A percentile compares a stretch with the other conserved stretches of the same genome.
These are phyloP conservation scores for Polytolypa hystricis DNA, from an alignment of 2,329 filamentous ascomycete genomes.

Conservation along the genomic window DNA sequence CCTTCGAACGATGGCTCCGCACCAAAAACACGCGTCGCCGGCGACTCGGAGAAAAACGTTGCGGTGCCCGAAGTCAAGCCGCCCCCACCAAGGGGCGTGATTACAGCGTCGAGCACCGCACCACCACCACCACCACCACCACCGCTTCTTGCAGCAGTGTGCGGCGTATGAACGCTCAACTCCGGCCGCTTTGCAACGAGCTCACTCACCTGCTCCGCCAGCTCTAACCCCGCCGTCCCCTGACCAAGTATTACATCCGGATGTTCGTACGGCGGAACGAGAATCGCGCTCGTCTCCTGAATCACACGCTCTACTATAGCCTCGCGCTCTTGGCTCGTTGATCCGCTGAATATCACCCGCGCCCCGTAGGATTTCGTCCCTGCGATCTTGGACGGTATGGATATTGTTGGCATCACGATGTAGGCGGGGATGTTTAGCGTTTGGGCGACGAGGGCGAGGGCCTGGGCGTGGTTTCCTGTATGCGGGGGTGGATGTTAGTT, in stretches of 20 bases:
- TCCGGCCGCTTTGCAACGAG: conserved; percentile 33
- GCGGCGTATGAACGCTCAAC: conserved; percentile 15
- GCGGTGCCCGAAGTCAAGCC: conserved; percentile 79
- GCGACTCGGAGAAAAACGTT: conserved; percentile 57
- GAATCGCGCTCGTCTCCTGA: conserved; percentile 58
- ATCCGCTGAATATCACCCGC: conserved; percentile 68
- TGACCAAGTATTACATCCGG: conserved; percentile 85
- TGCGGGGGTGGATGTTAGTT: not conserved
- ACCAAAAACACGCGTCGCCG: conserved; percentile 63
- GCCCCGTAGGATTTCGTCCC: conserved; percentile 71
- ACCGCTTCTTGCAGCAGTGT: not conserved
- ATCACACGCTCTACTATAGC: conserved; percentile 61
- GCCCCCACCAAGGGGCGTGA: conserved; percentile 78
- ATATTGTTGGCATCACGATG: conserved; percentile 88
- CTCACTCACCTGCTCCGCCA: conserved; percentile 59
- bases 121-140: conserved; percentile 7
- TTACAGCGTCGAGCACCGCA: conserved; percentile 52
- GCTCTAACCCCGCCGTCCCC: conserved; percentile 77
- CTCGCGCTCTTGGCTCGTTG: conserved; percentile 70
- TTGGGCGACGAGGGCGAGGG: conserved; percentile 71
- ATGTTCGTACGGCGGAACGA: conserved; percentile 88
- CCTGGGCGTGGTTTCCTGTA: conserved; percentile 90
- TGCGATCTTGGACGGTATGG: conserved; percentile 73
- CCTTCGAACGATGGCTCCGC: conserved; percentile 75
- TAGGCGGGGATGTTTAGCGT: conserved; percentile 64